Base-by-base conservation (phyloP, 2,329 filamentous ascomycete genomes). In the Phialemoniopsis sp. region DNA sequence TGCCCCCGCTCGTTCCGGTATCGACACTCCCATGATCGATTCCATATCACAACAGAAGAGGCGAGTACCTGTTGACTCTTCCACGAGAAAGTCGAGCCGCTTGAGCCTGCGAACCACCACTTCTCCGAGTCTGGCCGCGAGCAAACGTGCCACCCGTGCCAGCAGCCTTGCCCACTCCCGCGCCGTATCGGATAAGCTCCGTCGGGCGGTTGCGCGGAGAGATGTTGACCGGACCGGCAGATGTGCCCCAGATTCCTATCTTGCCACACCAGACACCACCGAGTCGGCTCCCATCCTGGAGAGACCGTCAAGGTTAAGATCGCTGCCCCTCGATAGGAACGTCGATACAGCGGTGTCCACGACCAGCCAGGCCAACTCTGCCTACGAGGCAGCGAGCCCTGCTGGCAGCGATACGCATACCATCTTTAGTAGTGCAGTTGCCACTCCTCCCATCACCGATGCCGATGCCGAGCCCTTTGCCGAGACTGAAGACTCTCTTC, bases 371-470 rank as follows among this genome's bases (percentile, higher is more conserved):
- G 56, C 58, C 6, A 50, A 59, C 4, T 57, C 60, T 4, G 59
- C 63, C 18, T 73, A 67, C 39, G 70, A 76, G 34, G 64, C 64
- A 1, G 64, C 63, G 5, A 81, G 78, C 48, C 74, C 73, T 4
- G 63, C 68, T 1, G 71, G 64, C 19, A 78, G 72, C 52, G 73
- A 79, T 41, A 65, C 73, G 3, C 73, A 77, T 41, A 80, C 78
- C 10, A 67, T 78, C 28, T 84, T 85, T 51, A 74, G 72, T 50
- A 75, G 70, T 54, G 80, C 73, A 44, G 79, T 82, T 36, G 83
- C 86, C 37, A 89, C 87, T 9, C 86, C 87, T 21, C 86, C 86
- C 7, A 80, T 89, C 47, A 84, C 79, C 8, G 87, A 89, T 46
- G 77, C 80, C 16, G 85, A 89, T 44, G 62, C 79, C 10, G 83